A percentile compares a stretch with the other conserved stretches of the same genome.
Conservation (phyloP, 495 filamentous ascomycete genomes). For the Halenospora varia region DNA sequence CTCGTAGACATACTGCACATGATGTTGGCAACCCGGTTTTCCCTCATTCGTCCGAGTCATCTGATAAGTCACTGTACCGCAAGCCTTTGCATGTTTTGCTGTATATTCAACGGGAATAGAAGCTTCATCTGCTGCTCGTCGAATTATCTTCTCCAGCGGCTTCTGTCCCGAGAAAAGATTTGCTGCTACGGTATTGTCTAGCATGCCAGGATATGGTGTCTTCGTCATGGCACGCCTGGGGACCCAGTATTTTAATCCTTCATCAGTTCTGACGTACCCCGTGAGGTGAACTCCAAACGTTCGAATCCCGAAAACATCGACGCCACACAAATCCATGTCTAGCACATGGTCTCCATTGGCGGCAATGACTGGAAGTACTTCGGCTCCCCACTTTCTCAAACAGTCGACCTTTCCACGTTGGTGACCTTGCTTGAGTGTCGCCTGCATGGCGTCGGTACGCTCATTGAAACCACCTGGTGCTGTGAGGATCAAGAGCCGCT, state of each 20-base stretch:
- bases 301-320: background rate
- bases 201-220: conserved; percentile 5
- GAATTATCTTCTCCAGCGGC: background rate
- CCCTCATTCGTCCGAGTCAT: conserved; percentile 8
- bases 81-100: background rate
- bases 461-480: conserved; percentile 2
- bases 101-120: background rate
- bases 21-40: conserved; percentile 11
- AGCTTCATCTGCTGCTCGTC: background rate
- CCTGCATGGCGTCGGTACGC: conserved; percentile 4
- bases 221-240: conserved; percentile 8
- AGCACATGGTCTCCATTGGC: conserved; percentile 8
- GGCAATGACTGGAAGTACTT: background rate
- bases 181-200: conserved; percentile 7
- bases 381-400: conserved; percentile 9
- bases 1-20: conserved; percentile 11
- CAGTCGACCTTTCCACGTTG: conserved; percentile 5
- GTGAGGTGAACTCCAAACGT: conserved; percentile 3
- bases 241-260: conserved; percentile 5
- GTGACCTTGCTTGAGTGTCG: conserved; percentile 9
- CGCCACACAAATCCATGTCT: conserved; percentile 4
- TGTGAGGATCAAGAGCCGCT: conserved; percentile 1
- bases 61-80: conserved; percentile 7
- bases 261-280: background rate
- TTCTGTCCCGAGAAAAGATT: background rate